Conservation (phyloP, 1,139 yeast genomes). For the Scheffersomyces lignicola region DNA sequence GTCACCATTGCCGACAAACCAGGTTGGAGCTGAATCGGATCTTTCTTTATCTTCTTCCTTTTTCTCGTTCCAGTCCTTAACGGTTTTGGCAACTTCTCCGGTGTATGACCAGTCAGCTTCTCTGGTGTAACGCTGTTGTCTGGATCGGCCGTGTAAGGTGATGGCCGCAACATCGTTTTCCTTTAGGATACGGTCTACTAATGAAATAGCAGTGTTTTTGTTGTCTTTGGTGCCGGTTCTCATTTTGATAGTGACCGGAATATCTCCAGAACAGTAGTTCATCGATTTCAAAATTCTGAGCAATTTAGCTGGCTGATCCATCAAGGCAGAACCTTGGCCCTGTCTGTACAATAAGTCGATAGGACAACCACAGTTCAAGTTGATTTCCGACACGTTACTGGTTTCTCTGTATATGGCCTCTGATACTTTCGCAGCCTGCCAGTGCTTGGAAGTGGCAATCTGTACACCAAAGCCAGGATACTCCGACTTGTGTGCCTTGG, state of each 20-base stretch:
- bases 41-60: constrained; percentile 56
- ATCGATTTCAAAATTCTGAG: constrained; percentile 79
- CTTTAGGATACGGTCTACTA: constrained; percentile 67
- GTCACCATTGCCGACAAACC: constrained; percentile 91
- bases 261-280: constrained; percentile 85
- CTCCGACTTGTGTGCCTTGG: constrained; percentile 83
- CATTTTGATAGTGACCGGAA: constrained; percentile 88
- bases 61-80: constrained; percentile 56
- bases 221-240: constrained; percentile 88
- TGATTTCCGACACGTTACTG: constrained; percentile 68
- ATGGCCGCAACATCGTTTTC: constrained; percentile 89
- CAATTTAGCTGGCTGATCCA: constrained; percentile 86
- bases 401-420: constrained; percentile 67
- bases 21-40: constrained; percentile 49
- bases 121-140: constrained; percentile 91
- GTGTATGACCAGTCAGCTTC: constrained; percentile 94
- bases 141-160: constrained; percentile 92
- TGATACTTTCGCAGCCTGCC: constrained; percentile 92
- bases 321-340: constrained; percentile 93
- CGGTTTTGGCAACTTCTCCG: constrained; percentile 66
- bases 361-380: constrained; percentile 96
- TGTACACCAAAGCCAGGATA: constrained; percentile 92
- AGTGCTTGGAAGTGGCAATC: constrained; percentile 85
- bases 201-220: constrained; percentile 79
- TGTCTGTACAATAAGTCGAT: constrained; percentile 87